A percentile compares a stretch with the other conserved stretches of the same genome.
Evolutionary conservation across 257 asterid genomes (phyloP).

Genomic region (Rauvolfia tetraphylla): DNA sequence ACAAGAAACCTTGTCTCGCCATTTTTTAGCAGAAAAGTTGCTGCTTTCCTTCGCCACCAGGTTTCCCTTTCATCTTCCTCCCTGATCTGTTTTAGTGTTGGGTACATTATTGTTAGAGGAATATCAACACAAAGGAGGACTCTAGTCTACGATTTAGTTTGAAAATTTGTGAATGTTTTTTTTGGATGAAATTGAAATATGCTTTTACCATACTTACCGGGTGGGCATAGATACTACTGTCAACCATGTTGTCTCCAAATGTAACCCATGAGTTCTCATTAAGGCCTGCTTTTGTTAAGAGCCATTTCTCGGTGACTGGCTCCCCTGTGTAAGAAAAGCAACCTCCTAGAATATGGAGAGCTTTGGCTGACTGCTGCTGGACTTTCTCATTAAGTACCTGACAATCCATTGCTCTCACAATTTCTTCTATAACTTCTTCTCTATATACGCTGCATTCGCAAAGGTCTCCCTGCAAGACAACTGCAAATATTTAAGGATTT

Average conservation of each 20-base stretch:
- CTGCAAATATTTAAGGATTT: constrained; percentile 21
- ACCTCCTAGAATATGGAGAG: constrained; percentile 68
- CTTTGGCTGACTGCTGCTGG: constrained; percentile 56
- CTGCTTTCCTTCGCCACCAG: constrained; percentile 63
- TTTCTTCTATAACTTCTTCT: constrained; percentile 70
- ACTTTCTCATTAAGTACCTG: constrained; percentile 44
- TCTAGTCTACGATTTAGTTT: no score
- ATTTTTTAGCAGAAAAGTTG: constrained; percentile 40
- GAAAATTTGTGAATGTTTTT: no score
- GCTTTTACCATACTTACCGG: constrained; percentile 29
- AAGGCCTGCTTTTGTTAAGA: constrained; percentile 56
- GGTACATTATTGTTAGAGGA: neutral
- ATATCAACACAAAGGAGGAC: neutral
- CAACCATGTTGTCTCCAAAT: constrained; percentile 20
- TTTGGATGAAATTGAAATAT: neutral
- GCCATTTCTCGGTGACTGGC: constrained; percentile 51
- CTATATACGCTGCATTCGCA: constrained; percentile 54
- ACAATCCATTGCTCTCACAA: constrained; percentile 48
- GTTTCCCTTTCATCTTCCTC: constrained; percentile 44
- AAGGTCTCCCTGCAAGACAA: constrained; percentile 50
- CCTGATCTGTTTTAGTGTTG: constrained; percentile 34
- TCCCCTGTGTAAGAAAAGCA: constrained; percentile 70
- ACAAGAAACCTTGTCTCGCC: constrained; percentile 43
- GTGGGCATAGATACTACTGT: constrained; percentile 13
- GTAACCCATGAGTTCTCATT: constrained; percentile 23